A percentile compares a stretch with the other conserved stretches of the same genome.
Conservation (phyloP, 2,329 filamentous ascomycete genomes). For the Pseudopithomyces chartarum region DNA sequence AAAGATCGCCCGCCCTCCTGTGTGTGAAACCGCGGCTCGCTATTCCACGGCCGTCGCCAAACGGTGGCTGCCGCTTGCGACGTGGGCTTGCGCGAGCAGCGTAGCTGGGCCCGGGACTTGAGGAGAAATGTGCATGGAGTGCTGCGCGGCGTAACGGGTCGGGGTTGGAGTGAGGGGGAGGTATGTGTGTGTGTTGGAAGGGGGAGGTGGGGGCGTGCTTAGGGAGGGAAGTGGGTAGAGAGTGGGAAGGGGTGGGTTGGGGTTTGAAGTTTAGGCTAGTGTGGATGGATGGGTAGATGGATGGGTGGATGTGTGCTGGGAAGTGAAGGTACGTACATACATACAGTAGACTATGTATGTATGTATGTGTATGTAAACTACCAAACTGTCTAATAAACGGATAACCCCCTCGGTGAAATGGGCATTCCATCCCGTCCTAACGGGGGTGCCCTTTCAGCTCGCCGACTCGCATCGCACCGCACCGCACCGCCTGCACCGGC, state of each 20-base stretch:
- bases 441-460: not conserved
- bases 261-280: not conserved
- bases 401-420: not conserved
- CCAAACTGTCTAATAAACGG: conserved; percentile 5
- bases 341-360: no score
- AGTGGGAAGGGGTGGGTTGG: not conserved
- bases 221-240: not conserved
- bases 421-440: not conserved
- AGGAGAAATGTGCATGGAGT: not conserved
- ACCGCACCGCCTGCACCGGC: not conserved
- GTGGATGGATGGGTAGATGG: not conserved
- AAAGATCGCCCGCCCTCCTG: no score
- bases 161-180: not conserved
- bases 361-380: not conserved
- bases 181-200: not conserved
- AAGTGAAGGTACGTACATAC: no score
- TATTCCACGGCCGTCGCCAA: no score
- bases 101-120: not conserved
- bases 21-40: no score
- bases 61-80: no score
- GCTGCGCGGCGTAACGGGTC: not conserved
- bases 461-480: no score
- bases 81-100: no score
- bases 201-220: not conserved
- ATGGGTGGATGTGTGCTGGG: not conserved